These are phyloP conservation scores for Leishmania lainsoni DNA, from an alignment of 208 protist species.

Conservation along the genomic window DNA sequence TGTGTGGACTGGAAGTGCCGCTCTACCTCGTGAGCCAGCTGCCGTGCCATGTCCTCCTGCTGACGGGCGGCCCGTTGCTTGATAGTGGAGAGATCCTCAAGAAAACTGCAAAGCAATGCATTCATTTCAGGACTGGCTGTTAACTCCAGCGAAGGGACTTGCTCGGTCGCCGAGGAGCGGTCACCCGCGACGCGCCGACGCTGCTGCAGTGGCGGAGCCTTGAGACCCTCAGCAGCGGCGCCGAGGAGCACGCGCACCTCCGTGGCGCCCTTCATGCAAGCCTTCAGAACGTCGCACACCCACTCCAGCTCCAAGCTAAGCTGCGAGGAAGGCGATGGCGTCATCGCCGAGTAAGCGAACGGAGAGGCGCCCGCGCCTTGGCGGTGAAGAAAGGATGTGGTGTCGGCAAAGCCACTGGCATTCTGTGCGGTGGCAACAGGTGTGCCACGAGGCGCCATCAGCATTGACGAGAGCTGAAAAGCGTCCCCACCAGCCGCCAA, in stretches of 20 bases:
- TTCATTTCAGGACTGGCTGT: conserved; percentile 39
- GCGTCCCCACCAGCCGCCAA: not conserved
- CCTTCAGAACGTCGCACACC: conserved; percentile 71
- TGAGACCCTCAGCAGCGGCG: conserved; percentile 18
- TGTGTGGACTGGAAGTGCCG: conserved; percentile 55
- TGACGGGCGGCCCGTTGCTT: conserved; percentile 28
- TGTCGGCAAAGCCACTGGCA: conserved; percentile 8
- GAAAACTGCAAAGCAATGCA: conserved; percentile 43
- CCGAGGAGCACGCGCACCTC: conserved; percentile 29
- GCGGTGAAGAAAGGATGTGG: not conserved
- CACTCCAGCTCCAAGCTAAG: conserved; percentile 46
- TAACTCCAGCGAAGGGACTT: not conserved
- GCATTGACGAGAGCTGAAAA: not conserved
- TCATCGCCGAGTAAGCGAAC: not conserved
- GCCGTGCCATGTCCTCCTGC: conserved; percentile 54
- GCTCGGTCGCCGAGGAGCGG: not conserved
- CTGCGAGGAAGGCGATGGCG: not conserved
- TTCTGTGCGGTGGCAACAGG: not conserved
- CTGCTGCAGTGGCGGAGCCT: conserved; percentile 7
- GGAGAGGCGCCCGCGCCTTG: not conserved
- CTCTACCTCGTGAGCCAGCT: conserved; percentile 58
- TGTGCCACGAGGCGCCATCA: not conserved
- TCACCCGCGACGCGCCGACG: not conserved
- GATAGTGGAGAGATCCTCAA: conserved; percentile 38
- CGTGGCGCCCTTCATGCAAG: conserved; percentile 42